Conservation (phyloP, 2,329 filamentous ascomycete species). For the Rosellinia necatrix region DNA sequence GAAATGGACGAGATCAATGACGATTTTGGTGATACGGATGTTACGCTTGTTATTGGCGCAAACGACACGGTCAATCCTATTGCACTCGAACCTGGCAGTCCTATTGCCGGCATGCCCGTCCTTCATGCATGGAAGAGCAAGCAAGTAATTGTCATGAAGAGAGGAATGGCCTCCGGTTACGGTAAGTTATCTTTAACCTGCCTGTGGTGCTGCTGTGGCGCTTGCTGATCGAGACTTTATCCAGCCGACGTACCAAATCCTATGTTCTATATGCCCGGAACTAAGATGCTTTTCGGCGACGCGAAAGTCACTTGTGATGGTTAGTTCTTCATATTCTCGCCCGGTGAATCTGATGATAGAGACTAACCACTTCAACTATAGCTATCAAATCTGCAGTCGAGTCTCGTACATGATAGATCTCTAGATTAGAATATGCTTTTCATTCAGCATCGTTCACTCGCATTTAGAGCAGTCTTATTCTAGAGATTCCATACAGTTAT, state of each 20-base stretch:
- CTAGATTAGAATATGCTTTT: slow-evolving; percentile 26
- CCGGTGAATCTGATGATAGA: slow-evolving; percentile 1
- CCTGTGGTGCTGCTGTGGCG: not conserved
- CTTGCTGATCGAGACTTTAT: slow-evolving; percentile 10
- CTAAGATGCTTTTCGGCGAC: slow-evolving; percentile 91
- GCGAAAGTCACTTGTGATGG: slow-evolving; percentile 83
- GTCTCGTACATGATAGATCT: slow-evolving; percentile 38
- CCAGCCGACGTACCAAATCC: slow-evolving; percentile 86
- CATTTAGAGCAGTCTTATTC: slow-evolving; percentile 13
- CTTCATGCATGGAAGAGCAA: slow-evolving; percentile 94
- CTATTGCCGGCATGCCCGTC: slow-evolving; percentile 92
- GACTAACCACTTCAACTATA: slow-evolving; percentile 28
- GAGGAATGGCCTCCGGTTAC: slow-evolving; percentile 86
- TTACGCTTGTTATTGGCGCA: slow-evolving; percentile 87
- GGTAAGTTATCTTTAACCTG: slow-evolving; percentile 53
- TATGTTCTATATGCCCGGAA: slow-evolving; percentile 90
- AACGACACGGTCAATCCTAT: slow-evolving; percentile 95
- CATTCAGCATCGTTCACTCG: slow-evolving; percentile 12
- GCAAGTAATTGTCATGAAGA: slow-evolving; percentile 91
- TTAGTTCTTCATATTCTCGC: slow-evolving; percentile 45
- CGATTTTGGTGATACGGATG: slow-evolving; percentile 82
- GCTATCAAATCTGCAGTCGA: slow-evolving; percentile 49
- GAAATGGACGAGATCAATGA: slow-evolving; percentile 98
- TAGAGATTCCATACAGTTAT: slow-evolving; percentile 17
- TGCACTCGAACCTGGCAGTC: slow-evolving; percentile 78